Percentiles rank a stretch among this genome's conserved stretches.
phyloP scores from a whole-genome alignment of 2,329 filamentous ascomycete species.

The Seiridium cupressi region DNA sequence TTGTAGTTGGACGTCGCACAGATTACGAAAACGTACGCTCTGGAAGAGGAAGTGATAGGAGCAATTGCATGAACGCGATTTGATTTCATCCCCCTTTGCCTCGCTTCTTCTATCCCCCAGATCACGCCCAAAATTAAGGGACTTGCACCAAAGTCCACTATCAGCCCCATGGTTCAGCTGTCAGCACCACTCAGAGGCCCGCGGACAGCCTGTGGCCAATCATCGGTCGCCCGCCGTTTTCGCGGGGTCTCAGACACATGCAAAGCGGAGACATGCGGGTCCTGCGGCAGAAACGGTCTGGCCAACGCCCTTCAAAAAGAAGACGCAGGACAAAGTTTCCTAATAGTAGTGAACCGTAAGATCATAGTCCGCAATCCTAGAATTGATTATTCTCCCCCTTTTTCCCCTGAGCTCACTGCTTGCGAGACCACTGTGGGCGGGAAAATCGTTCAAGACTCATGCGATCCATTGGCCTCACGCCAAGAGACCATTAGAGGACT shows the following conservation, averaged over 20 bases:
- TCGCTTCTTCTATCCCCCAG: not conserved
- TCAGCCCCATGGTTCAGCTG: conserved; percentile 6
- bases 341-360: too few relatives aligned
- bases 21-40: not conserved
- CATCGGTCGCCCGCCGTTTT: not conserved
- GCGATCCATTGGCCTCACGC: too few relatives aligned
- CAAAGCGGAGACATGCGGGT: not conserved
- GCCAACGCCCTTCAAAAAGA: not conserved
- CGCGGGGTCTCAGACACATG: not conserved
- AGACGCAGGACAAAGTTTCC: not conserved
- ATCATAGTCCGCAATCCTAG: too few relatives aligned
- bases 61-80: too few relatives aligned
- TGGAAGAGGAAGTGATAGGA: not conserved
- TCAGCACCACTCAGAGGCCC: conserved; percentile 2
- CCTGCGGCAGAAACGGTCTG: not conserved
- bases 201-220: not conserved
- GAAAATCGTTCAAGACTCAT: too few relatives aligned
- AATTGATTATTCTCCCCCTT: too few relatives aligned
- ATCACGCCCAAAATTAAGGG: conserved; percentile 6
- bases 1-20: not conserved
- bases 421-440: too few relatives aligned
- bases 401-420: too few relatives aligned
- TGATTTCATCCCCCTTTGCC: too few relatives aligned
- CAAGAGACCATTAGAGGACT: too few relatives aligned
- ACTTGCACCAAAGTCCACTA: not conserved